These are phyloP conservation scores for Cryptococcus amylolentus DNA, from an alignment of 1,284 basidiomycete genomes.

Conservation along the genomic window DNA sequence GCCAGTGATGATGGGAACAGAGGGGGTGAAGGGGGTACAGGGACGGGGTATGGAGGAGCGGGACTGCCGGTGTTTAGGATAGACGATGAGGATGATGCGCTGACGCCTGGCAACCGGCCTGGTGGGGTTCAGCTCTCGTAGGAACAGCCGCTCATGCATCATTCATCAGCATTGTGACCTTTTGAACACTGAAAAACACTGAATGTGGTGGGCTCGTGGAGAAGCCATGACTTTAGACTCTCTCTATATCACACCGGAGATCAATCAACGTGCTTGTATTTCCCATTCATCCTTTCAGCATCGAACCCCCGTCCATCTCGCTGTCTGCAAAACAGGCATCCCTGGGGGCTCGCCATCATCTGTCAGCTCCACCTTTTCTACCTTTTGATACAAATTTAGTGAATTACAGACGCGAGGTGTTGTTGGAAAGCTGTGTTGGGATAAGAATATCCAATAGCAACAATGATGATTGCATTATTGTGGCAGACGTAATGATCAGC, in stretches of 20 bases:
- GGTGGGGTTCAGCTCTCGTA: constrained; percentile 2
- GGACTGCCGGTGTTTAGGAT: constrained; percentile 15
- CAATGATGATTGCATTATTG: too few relatives aligned
- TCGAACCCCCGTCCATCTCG: constrained; percentile 4
- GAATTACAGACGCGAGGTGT: too few relatives aligned
- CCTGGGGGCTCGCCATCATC: constrained; percentile 30
- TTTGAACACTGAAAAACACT: background rate
- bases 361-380: constrained; percentile 33
- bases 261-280: background rate
- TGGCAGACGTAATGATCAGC: too few relatives aligned
- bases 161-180: background rate
- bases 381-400: too few relatives aligned
- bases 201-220: background rate
- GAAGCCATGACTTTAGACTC: background rate
- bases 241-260: background rate
- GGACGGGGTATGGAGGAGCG: constrained; percentile 1
- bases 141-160: background rate
- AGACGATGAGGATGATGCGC: constrained; percentile 27
- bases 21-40: constrained; percentile 11
- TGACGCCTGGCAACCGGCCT: background rate
- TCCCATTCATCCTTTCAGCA: constrained; percentile 24
- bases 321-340: constrained; percentile 20
- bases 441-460: too few relatives aligned
- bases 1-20: constrained; percentile 16
- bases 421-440: too few relatives aligned